phyloP scores from a whole-genome alignment of 2,329 filamentous ascomycete genomes.

The Botrytis porri region DNA sequence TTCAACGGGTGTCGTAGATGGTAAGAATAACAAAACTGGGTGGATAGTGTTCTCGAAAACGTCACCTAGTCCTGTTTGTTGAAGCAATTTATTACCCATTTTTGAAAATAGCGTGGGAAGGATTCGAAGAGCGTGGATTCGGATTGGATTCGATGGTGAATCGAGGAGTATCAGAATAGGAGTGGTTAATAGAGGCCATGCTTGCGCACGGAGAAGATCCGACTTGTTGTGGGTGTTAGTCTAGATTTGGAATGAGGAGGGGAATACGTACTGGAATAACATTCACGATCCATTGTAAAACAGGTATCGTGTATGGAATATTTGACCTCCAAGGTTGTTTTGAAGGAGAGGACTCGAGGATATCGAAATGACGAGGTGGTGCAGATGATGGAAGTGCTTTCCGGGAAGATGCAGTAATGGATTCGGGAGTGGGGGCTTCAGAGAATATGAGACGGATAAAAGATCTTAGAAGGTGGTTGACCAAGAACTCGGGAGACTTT shows the following conservation, averaged over 20 bases:
- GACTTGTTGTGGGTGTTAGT: background rate
- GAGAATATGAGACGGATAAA: conserved; percentile 68
- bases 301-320: conserved; percentile 49
- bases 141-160: conserved; percentile 54
- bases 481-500: conserved; percentile 43
- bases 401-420: conserved; percentile 56
- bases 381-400: conserved; percentile 48
- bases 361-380: conserved; percentile 40
- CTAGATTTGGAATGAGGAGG: conserved; percentile 11
- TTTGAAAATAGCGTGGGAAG: conserved; percentile 53
- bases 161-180: conserved; percentile 68
- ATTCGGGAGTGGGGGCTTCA: conserved; percentile 47
- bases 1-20: conserved; percentile 69
- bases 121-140: conserved; percentile 50
- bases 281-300: conserved; percentile 60
- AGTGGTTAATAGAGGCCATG: conserved; percentile 69
- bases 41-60: conserved; percentile 68
- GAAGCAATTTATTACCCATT: conserved; percentile 53
- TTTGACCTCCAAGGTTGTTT: conserved; percentile 62
- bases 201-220: conserved; percentile 37
- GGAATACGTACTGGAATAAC: conserved; percentile 46
- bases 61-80: conserved; percentile 60
- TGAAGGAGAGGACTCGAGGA: conserved; percentile 41
- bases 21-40: conserved; percentile 73
- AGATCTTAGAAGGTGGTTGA: conserved; percentile 55